Evolutionary conservation across 2,329 filamentous ascomycete genomes (phyloP), one percentile per base, ranked within the genome.

Genomic region (Fusarium citri): DNA sequence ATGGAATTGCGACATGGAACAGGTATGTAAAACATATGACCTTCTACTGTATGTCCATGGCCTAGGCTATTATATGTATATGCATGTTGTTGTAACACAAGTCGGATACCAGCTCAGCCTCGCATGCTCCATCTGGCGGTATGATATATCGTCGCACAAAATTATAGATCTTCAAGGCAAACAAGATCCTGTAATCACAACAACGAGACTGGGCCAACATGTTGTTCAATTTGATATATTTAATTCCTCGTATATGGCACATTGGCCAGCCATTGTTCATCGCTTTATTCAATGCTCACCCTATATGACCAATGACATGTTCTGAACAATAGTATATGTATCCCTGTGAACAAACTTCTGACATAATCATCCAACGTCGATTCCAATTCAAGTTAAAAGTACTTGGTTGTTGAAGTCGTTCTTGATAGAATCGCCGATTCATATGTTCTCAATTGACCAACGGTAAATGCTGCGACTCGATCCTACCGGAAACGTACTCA

Each of bases 51-150:
- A 20, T 9, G 25, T 26, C 10, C 10, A 37, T 7, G 14, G 14
- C 20, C 18, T 11, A 7, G 10, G 15, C 31, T 41, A 34, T 28
- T 31, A 16, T 26, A 28, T 37, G 30, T 51, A 10, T 22, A 22
- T 43, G 26, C 23, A 55, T 48, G 43, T 22, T n/a, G n/a, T 18
- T 30, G 49, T 57, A 23, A 18, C 26, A 64, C 50, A 45, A 45
- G 23, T 43, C 43, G 43, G 59, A 45, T 31, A 63, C 20, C 49
- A 31, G 22, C 61, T 64, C 43, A 40, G 34, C 50, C 31, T 64
- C 40, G 41, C 37, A 49, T 56, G 12, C 47, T 37, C 11, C 37
- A 47, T 55, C 37, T 26, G 11, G 37, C 15, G 43, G 15, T 63
- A 30, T 34, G 20, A 43, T 41, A 40, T 26, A 18, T 30, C 18